These are phyloP conservation scores for Paecilomyces niveus DNA, from an alignment of 2,329 filamentous ascomycete genomes.

Conservation along the genomic window DNA sequence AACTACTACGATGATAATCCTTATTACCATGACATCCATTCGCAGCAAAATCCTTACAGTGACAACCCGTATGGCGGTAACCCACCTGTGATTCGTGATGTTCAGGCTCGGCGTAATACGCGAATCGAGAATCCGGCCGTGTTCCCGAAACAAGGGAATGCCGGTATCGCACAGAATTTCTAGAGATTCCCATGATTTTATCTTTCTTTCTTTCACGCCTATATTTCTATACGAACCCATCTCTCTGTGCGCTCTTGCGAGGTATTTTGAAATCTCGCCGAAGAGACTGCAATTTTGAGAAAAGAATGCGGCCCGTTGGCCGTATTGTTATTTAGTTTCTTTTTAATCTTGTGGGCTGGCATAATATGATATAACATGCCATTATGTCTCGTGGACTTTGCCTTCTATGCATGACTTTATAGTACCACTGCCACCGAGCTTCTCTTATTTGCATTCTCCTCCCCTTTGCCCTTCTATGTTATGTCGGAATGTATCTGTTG, in stretches of 20 bases:
- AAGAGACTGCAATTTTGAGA: not conserved
- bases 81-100: slow-evolving; percentile 85
- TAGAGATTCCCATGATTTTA: slow-evolving; percentile 37
- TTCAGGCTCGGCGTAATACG: slow-evolving; percentile 85
- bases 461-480: not conserved
- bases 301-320: slow-evolving; percentile 2
- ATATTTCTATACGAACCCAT: not conserved
- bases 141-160: slow-evolving; percentile 81
- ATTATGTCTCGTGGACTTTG: not conserved
- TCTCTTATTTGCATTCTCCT: not conserved
- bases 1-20: slow-evolving; percentile 50
- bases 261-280: not conserved
- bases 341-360: not conserved
- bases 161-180: slow-evolving; percentile 96
- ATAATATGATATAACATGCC: not conserved
- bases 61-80: slow-evolving; percentile 46
- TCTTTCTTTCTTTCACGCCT: not conserved
- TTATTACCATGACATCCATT: slow-evolving; percentile 46
- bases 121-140: slow-evolving; percentile 87
- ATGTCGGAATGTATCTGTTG: not conserved
- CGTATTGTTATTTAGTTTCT: slow-evolving; percentile 9
- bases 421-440: not conserved
- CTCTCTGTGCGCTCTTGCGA: not conserved
- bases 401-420: not conserved
- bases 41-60: slow-evolving; percentile 46